phyloP scores from a whole-genome alignment of 1,284 basidiomycete genomes.

The Austroboletus novae-zelandiae region DNA sequence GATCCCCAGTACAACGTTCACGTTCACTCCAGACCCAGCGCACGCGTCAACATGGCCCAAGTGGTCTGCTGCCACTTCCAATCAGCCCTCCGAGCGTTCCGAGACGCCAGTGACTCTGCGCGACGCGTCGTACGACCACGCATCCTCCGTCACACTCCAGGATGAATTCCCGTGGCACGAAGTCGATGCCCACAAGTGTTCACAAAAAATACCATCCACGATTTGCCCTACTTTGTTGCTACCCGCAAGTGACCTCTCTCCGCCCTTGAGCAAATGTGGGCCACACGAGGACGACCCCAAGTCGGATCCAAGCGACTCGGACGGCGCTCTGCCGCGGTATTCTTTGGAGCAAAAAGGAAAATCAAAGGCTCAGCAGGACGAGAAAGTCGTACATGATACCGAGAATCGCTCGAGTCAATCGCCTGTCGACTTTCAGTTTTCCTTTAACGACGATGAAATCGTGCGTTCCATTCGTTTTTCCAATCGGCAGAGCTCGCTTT shows the following conservation, averaged over 20 bases:
- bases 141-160: constrained; percentile 15
- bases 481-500: neutral
- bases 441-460: neutral
- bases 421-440: constrained; percentile 1
- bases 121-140: constrained; percentile 3
- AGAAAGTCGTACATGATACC: neutral
- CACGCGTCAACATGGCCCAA: no score
- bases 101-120: no score
- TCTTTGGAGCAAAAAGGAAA: constrained; percentile 17
- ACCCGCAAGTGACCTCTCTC: neutral
- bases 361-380: constrained; percentile 5
- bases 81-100: no score
- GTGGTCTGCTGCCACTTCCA: no score
- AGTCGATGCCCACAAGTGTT: neutral
- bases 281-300: neutral
- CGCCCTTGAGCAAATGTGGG: neutral
- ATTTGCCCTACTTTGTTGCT: constrained; percentile 21
- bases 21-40: no score
- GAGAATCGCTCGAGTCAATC: neutral
- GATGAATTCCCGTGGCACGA: constrained; percentile 9
- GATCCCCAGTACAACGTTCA: no score
- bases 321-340: neutral
- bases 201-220: neutral
- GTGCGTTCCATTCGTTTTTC: constrained; percentile 9
- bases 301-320: neutral